Base-by-base conservation (phyloP, 2,329 filamentous ascomycete species). In the Xylariomycetidae sp. region DNA sequence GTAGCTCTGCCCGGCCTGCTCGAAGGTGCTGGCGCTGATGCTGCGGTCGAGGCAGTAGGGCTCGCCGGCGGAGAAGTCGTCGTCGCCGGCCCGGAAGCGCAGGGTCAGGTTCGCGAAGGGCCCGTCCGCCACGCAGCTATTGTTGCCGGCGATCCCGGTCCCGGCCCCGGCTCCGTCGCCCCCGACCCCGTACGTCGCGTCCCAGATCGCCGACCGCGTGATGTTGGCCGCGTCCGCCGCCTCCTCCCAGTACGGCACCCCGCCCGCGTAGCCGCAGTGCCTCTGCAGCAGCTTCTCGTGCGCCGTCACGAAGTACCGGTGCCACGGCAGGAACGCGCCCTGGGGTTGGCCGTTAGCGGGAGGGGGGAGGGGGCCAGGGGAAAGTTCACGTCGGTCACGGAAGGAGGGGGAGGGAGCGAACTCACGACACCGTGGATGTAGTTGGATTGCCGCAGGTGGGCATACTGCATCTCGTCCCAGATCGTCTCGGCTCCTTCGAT, bases 161-260 rank as follows among this genome's bases (percentile, higher is more conserved):
- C 58, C 57, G 19, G 56, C 55, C 6, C 58, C 58, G n/a, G 29
- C 37, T 2, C 53, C 54, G 27, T 54, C 35, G 10, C 53, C 53
- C 10, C 58, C 57, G 19, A 57, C 55, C 6, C 58, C 58, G 9
- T 43, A 47, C 1, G 39, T 40, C 4, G 46, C 22, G 14, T 55
- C 52, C 19, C 56, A 53, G 6, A 59, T 37, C 4, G 43, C 42
- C n/a, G 54, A 54, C 14, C 27, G 23, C 6, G 32, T 38, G 12
- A 54, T 38, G 8, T 46, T 38, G 18, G 46, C 51, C 23, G 49
- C 42, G 26, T 60, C 57, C 4, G 43, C 34, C 8, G 46, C 44
- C 45, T 54, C 54, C 41, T 61, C 53, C 57, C 57, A 61, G 41
- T 59, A 59, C 23, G 23, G 22, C 12, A 15, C 26, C 15, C 23